Evolutionary conservation across 202 grass and related monocot genomes (phyloP).

Genomic region (Eragrostis tef): DNA sequence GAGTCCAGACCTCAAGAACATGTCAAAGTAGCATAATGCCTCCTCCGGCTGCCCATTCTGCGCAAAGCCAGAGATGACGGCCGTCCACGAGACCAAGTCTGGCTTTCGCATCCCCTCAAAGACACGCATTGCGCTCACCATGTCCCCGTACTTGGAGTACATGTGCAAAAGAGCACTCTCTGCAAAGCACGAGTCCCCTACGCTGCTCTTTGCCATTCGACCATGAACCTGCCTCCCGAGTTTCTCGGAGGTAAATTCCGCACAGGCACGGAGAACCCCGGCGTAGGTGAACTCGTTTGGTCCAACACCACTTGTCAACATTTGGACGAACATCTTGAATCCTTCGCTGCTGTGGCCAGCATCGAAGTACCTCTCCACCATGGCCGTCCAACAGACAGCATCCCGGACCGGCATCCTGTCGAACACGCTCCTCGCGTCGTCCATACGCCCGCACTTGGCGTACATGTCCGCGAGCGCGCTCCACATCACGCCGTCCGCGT

Average conservation of each 20-base stretch:
- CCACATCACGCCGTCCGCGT: slow-evolving; percentile 64
- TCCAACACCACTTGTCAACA: slow-evolving; percentile 51
- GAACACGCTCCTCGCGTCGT: slow-evolving; percentile 75
- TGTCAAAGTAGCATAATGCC: slow-evolving; percentile 62
- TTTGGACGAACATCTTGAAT: slow-evolving; percentile 59
- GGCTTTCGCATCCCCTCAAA: slow-evolving; percentile 59
- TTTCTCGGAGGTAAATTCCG: slow-evolving; percentile 59
- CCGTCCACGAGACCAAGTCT: slow-evolving; percentile 78
- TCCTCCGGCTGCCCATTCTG: slow-evolving; percentile 80
- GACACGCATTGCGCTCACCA: slow-evolving; percentile 52
- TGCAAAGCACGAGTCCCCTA: slow-evolving; percentile 63
- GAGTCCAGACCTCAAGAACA: slow-evolving; percentile 60
- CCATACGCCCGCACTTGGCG: slow-evolving; percentile 71
- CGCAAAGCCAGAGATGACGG: slow-evolving; percentile 65
- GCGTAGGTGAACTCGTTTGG: slow-evolving; percentile 86
- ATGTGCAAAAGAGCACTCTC: slow-evolving; percentile 72
- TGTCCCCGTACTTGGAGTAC: slow-evolving; percentile 82
- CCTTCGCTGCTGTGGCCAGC: slow-evolving; percentile 54
- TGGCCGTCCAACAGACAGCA: slow-evolving; percentile 77
- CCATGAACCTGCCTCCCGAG: slow-evolving; percentile 73
- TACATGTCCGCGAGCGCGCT: slow-evolving; percentile 92
- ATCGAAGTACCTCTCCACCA: slow-evolving; percentile 88
- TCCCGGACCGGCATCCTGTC: slow-evolving; percentile 58
- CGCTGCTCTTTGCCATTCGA: slow-evolving; percentile 59
- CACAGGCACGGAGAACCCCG: slow-evolving; percentile 62